Conservation (phyloP, 257 asterid genomes). For the Solanum ossicruentum region DNA sequence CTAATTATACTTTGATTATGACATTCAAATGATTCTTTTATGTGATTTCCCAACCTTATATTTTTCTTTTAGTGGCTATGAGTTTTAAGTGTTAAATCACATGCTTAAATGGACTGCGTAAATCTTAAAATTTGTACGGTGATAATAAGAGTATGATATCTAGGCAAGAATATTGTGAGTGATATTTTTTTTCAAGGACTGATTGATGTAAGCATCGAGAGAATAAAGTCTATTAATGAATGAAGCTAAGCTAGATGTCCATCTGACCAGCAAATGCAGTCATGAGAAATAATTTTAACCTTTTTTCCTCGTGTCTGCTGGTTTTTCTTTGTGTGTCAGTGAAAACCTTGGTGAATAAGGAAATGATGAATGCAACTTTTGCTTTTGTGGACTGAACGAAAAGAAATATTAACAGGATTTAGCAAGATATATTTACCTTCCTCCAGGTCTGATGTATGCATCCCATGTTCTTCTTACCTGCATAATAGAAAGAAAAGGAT, state of each 20-base stretch:
- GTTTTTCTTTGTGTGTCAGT: not conserved
- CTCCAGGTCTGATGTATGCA: constrained; percentile 80
- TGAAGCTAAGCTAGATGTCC: not conserved
- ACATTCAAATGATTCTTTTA: not conserved
- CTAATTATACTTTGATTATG: not conserved
- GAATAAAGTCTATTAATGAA: not conserved
- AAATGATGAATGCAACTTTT: not conserved
- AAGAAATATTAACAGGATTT: not conserved
- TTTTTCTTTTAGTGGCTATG: not conserved
- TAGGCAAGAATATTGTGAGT: not conserved
- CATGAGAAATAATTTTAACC: not conserved
- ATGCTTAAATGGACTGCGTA: not conserved
- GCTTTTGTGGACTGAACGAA: not conserved
- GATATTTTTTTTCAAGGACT: not conserved
- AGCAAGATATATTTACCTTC: constrained; percentile 40
- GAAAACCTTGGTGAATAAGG: not conserved
- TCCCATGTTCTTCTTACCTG: constrained; percentile 98
- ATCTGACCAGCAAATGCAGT: not conserved
- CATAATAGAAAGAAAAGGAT: constrained; percentile 5
- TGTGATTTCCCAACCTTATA: not conserved
- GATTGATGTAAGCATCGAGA: not conserved
- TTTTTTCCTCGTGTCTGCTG: not conserved
- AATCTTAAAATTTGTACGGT: not conserved
- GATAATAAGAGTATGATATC: not conserved
- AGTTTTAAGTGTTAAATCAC: not conserved